Conservation (phyloP, 257 asterid species). For the Solanum chiquidenum region DNA sequence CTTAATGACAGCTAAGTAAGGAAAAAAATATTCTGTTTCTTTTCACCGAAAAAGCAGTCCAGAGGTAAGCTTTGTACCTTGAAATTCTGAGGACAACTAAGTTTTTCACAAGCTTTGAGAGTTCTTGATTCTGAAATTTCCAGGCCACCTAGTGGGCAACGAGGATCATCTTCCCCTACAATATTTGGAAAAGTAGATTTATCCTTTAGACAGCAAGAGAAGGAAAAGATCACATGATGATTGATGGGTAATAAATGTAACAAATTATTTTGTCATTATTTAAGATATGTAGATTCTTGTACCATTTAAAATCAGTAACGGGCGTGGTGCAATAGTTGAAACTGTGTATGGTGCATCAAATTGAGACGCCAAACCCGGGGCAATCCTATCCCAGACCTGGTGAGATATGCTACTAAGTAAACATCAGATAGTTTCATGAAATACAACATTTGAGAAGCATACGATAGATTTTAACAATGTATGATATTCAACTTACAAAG, state of each 20-base stretch:
- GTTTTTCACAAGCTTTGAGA: constrained; percentile 20
- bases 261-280: background rate
- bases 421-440: background rate
- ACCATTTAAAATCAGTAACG: constrained; percentile 79
- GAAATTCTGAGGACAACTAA: constrained; percentile 16
- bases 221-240: background rate
- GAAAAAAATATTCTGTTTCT: background rate
- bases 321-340: constrained; percentile 70
- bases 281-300: background rate
- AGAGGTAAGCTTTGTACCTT: constrained; percentile 25
- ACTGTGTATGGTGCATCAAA: constrained; percentile 72
- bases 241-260: background rate
- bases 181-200: background rate
- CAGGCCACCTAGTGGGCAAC: constrained; percentile 65
- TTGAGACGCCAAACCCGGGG: constrained; percentile 68
- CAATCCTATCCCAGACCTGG: constrained; percentile 92
- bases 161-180: constrained; percentile 71
- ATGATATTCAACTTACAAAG: background rate
- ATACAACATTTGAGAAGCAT: background rate
- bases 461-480: background rate
- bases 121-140: constrained; percentile 45
- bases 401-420: background rate
- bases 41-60: background rate
- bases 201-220: background rate
- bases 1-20: background rate